phyloP scores from a whole-genome alignment of 495 filamentous ascomycete species.

The Poronia punctata region DNA sequence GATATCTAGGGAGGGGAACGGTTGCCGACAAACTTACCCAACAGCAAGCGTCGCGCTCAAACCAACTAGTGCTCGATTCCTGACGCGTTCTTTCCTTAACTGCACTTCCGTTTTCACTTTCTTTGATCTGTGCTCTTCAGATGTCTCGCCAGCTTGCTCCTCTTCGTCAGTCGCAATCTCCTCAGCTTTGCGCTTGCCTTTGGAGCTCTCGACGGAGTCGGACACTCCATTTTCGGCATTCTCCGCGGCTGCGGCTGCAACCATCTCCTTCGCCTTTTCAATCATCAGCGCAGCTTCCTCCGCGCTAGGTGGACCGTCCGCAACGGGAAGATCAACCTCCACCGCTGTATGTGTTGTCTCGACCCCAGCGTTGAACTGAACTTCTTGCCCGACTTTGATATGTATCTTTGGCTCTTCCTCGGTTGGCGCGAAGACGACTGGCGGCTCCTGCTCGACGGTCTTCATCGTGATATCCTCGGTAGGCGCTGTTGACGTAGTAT shows the following conservation, averaged over 20 bases:
- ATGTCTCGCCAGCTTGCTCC: slow-evolving; percentile 41
- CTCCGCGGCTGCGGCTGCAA: slow-evolving; percentile 61
- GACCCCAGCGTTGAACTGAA: slow-evolving; percentile 55
- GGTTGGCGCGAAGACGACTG: slow-evolving; percentile 35
- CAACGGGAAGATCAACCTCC: slow-evolving; percentile 58
- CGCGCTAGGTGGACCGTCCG: slow-evolving; percentile 57
- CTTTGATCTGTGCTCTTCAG: slow-evolving; percentile 58
- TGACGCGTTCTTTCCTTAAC: slow-evolving; percentile 73
- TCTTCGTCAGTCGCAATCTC: slow-evolving; percentile 49
- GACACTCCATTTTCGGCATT: slow-evolving; percentile 16
- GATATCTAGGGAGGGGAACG: background rate
- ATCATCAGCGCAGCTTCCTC: slow-evolving; percentile 77
- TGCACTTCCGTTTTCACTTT: slow-evolving; percentile 62
- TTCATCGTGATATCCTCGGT: slow-evolving; percentile 33
- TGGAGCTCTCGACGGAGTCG: slow-evolving; percentile 38
- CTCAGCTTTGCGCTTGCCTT: slow-evolving; percentile 75
- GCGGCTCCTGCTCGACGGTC: slow-evolving; percentile 34
- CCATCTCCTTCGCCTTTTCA: slow-evolving; percentile 81
- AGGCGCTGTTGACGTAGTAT: slow-evolving; percentile 15
- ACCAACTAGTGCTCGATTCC: slow-evolving; percentile 75
- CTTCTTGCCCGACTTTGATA: slow-evolving; percentile 62
- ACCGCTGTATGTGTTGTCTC: slow-evolving; percentile 70
- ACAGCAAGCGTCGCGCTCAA: slow-evolving; percentile 77
- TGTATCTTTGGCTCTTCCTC: slow-evolving; percentile 55
- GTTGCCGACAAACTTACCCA: slow-evolving; percentile 81